phyloP scores from a whole-genome alignment of 129 eudicot genomes.

The Kitagawia praeruptora region DNA sequence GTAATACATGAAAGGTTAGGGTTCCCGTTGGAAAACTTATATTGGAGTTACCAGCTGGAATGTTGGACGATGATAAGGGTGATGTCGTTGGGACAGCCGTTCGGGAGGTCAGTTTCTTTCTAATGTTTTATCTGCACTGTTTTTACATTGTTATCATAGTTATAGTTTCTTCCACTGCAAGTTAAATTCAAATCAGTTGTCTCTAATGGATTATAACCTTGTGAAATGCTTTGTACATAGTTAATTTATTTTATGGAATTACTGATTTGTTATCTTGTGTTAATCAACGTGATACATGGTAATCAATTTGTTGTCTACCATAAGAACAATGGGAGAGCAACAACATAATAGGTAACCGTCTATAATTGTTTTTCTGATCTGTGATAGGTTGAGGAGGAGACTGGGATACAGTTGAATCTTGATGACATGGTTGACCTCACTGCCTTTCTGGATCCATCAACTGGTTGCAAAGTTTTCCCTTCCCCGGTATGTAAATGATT shows the following conservation, averaged over 20 bases:
- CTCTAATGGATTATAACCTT: not conserved
- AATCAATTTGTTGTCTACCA: not conserved
- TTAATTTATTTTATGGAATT: not conserved
- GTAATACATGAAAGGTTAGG: conserved; percentile 52
- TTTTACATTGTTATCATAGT: not conserved
- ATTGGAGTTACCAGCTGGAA: conserved; percentile 98
- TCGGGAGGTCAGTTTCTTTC: conserved; percentile 67
- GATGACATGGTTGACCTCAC: conserved; percentile 86
- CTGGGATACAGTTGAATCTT: conserved; percentile 60
- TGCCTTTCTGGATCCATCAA: conserved; percentile 68
- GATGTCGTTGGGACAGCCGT: conserved; percentile 86
- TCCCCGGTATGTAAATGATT: conserved; percentile 55
- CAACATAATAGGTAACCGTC: not conserved
- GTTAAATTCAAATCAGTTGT: not conserved
- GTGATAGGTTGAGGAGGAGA: conserved; percentile 85
- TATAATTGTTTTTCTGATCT: conserved; percentile 6
- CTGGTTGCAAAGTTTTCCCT: conserved; percentile 74
- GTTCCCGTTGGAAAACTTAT: conserved; percentile 89
- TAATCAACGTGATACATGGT: not conserved
- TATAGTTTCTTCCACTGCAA: not conserved
- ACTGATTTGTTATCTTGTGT: not conserved
- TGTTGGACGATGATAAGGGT: conserved; percentile 82
- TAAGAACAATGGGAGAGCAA: not conserved
- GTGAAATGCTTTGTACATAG: conserved; percentile 6
- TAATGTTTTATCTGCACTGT: not conserved